A percentile compares a stretch with the other conserved stretches of the same genome.
Evolutionary conservation across 257 asterid species (phyloP).

Genomic region (Solanum infundibuliforme): DNA sequence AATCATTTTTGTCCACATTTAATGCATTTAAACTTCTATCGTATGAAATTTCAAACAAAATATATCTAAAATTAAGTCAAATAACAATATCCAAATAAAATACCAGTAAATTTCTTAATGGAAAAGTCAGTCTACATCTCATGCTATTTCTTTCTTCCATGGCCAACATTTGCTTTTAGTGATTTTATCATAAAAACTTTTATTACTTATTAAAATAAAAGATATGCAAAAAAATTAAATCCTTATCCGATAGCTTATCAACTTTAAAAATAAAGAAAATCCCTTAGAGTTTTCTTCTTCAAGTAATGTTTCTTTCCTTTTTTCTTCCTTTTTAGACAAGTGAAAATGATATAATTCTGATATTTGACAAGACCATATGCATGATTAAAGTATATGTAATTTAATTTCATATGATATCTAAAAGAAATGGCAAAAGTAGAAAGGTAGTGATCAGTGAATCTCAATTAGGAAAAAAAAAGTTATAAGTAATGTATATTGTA

Average conservation of each 20-base stretch:
- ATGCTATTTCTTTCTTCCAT: background rate
- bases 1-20: background rate
- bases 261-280: background rate
- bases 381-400: background rate
- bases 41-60: background rate
- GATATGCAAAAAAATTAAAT: background rate
- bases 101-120: background rate
- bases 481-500: background rate
- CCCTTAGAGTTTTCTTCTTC: background rate
- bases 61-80: background rate
- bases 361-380: background rate
- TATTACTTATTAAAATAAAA: background rate
- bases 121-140: background rate
- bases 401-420: background rate
- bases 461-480: background rate
- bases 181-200: background rate
- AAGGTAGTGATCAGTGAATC: background rate
- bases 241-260: background rate
- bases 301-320: background rate
- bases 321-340: background rate
- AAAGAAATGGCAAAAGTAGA: background rate
- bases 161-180: background rate
- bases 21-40: background rate
- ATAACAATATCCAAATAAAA: background rate
- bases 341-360: background rate